These are phyloP conservation scores for Protomyces lactucae-debilis DNA, from an alignment of 1,139 yeast genomes.

Conservation along the genomic window DNA sequence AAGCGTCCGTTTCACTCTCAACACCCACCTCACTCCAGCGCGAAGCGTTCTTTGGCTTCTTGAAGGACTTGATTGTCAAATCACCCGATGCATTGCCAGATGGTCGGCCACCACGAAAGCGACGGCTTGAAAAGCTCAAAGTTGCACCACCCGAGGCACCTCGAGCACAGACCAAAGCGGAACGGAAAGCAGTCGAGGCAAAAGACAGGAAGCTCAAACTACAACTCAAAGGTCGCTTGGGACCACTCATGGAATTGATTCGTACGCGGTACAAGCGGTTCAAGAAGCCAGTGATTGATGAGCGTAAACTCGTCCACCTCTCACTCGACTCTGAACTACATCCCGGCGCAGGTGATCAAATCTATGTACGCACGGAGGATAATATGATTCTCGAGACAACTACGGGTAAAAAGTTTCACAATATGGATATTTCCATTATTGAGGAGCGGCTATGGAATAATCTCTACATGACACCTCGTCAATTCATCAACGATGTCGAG, in stretches of 20 bases:
- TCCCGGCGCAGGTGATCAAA: slow-evolving; percentile 37
- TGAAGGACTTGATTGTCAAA: slow-evolving; percentile 55
- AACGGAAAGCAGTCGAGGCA: slow-evolving; percentile 53
- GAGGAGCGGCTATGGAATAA: slow-evolving; percentile 98
- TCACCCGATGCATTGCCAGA: slow-evolving; percentile 56
- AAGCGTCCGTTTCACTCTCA: slow-evolving; percentile 48
- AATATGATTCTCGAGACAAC: slow-evolving; percentile 74
- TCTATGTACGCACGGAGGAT: slow-evolving; percentile 56
- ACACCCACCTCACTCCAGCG: slow-evolving; percentile 48
- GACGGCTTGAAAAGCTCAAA: slow-evolving; percentile 44
- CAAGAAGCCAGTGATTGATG: slow-evolving; percentile 68
- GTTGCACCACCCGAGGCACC: slow-evolving; percentile 41
- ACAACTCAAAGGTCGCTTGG: slow-evolving; percentile 72
- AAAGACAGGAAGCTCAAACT: slow-evolving; percentile 79
- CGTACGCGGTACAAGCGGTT: slow-evolving; percentile 82
- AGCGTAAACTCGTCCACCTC: slow-evolving; percentile 13
- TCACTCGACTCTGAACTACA: slow-evolving; percentile 25
- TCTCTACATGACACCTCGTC: slow-evolving; percentile 85
- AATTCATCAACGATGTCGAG: slow-evolving; percentile 76
- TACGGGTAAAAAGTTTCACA: slow-evolving; percentile 67
- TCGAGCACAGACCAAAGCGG: slow-evolving; percentile 33
- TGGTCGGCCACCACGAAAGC: slow-evolving; percentile 39
- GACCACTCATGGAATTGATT: slow-evolving; percentile 84
- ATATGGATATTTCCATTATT: slow-evolving; percentile 88
- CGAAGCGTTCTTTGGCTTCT: slow-evolving; percentile 50